phyloP scores from a whole-genome alignment of 495 filamentous ascomycete species.

The Hyaloscypha finlandica region DNA sequence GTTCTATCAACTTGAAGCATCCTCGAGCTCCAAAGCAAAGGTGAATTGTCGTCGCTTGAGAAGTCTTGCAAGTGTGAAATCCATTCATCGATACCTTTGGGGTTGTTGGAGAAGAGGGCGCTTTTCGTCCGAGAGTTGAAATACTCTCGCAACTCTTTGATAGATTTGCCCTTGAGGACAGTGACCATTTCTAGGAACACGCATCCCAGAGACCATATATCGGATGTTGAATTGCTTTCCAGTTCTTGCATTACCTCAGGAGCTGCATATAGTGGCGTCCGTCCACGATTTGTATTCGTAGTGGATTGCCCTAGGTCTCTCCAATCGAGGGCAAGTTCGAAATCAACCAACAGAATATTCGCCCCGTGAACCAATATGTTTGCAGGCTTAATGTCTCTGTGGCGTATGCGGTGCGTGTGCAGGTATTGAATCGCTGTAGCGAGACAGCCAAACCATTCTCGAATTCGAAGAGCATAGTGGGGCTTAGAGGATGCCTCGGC shows the following conservation, averaged over 20 bases:
- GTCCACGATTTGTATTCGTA: conserved; percentile 25
- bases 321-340: conserved; percentile 41
- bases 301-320: conserved; percentile 26
- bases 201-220: conserved; percentile 44
- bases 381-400: conserved; percentile 45
- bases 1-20: too few relatives aligned
- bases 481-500: neutral
- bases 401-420: conserved; percentile 38
- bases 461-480: conserved; percentile 3
- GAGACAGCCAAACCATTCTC: conserved; percentile 44
- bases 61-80: too few relatives aligned
- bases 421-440: conserved; percentile 38
- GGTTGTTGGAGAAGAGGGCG: too few relatives aligned
- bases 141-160: too few relatives aligned
- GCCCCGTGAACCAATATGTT: conserved; percentile 42
- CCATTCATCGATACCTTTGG: too few relatives aligned
- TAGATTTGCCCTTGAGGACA: conserved; percentile 25
- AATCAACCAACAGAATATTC: conserved; percentile 41
- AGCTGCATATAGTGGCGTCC: conserved; percentile 31
- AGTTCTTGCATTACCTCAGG: conserved; percentile 35
- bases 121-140: too few relatives aligned
- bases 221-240: conserved; percentile 35
- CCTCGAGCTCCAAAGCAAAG: too few relatives aligned
- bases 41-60: too few relatives aligned
- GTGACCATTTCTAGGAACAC: conserved; percentile 35